Conservation (phyloP, 2,329 filamentous ascomycete species). For the Coleophoma eucalyptorum region DNA sequence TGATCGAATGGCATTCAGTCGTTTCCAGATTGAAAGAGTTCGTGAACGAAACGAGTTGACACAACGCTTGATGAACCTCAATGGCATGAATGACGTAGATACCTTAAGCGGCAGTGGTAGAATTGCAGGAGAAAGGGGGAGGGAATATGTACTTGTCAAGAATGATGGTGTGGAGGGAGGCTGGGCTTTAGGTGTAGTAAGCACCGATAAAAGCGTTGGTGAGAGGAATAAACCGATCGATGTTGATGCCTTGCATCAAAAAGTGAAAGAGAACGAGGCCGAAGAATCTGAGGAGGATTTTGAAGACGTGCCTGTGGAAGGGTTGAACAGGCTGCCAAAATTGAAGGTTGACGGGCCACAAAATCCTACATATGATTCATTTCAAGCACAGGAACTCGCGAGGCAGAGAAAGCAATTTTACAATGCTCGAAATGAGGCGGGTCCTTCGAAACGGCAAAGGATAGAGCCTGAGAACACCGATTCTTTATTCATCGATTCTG, state of each 20-base stretch:
- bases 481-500: slow-evolving; percentile 23
- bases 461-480: slow-evolving; percentile 15
- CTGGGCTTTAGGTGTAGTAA: slow-evolving; percentile 93
- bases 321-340: slow-evolving; percentile 28
- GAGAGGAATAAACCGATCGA: slow-evolving; percentile 87
- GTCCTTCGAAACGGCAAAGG: slow-evolving; percentile 4
- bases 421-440: slow-evolving; percentile 14
- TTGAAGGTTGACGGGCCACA: slow-evolving; percentile 7
- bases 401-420: slow-evolving; percentile 17
- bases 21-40: slow-evolving; percentile 93
- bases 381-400: slow-evolving; percentile 21
- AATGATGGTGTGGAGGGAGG: slow-evolving; percentile 94
- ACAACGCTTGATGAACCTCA: slow-evolving; percentile 89
- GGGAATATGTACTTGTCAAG: slow-evolving; percentile 94
- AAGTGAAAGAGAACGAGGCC: slow-evolving; percentile 51
- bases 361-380: slow-evolving; percentile 21
- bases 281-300: slow-evolving; percentile 64
- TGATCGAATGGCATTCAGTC: slow-evolving; percentile 93
- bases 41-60: slow-evolving; percentile 91
- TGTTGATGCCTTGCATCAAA: slow-evolving; percentile 66
- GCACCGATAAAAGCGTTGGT: slow-evolving; percentile 75
- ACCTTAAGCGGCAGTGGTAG: slow-evolving; percentile 61
- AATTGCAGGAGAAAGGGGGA: slow-evolving; percentile 79
- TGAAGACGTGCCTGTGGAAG: slow-evolving; percentile 31
- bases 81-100: slow-evolving; percentile 80